Conservation (phyloP, 169 alveolate genomes). For the Plasmodium adleri region DNA sequence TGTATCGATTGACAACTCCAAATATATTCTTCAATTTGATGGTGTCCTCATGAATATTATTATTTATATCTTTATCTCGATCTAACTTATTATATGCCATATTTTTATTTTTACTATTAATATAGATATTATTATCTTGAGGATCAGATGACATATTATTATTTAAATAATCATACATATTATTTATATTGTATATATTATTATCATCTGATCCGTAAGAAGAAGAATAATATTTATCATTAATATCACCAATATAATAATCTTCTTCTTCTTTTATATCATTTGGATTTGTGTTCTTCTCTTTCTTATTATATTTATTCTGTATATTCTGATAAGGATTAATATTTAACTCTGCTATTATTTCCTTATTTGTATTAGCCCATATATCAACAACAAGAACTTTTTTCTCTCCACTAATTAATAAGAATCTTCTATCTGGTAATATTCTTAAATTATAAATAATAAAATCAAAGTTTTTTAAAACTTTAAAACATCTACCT, state of each 20-base stretch:
- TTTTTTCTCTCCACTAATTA: constrained; percentile 38
- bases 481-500: constrained; percentile 66
- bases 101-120: no score
- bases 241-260: constrained; percentile 16
- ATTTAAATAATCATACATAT: no score
- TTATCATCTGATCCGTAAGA: constrained; percentile 1
- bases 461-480: constrained; percentile 54
- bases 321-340: not conserved
- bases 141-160: no score
- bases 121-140: no score
- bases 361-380: constrained; percentile 53
- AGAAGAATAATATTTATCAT: constrained; percentile 20
- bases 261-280: not conserved
- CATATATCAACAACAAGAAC: constrained; percentile 49
- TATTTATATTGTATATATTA: not conserved
- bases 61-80: not conserved
- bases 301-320: not conserved
- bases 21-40: not conserved
- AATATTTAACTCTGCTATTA: constrained; percentile 26
- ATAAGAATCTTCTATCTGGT: constrained; percentile 64
- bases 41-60: not conserved
- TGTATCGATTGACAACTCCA: not conserved
- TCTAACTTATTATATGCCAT: no score
- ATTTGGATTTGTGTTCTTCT: not conserved
- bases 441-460: constrained; percentile 50